These are phyloP conservation scores for Saposhnikovia divaricata DNA, from an alignment of 129 eudicot genomes.

Conservation along the genomic window DNA sequence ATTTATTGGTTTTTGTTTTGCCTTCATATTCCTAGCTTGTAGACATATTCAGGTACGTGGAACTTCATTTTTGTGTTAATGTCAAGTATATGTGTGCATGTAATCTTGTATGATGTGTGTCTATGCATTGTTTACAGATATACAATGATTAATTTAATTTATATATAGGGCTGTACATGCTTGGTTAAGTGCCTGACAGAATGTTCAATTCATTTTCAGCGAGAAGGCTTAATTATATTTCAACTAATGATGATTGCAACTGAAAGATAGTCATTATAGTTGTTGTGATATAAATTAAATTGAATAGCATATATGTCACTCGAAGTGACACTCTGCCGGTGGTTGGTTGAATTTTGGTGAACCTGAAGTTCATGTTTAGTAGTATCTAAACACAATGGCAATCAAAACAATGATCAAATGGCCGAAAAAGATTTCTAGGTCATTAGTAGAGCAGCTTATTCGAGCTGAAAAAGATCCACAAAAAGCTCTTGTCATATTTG, in stretches of 20 bases:
- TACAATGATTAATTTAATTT: neutral
- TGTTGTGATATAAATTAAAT: neutral
- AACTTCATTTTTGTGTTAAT: neutral
- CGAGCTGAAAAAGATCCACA: constrained; percentile 52
- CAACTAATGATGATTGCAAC: neutral
- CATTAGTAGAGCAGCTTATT: constrained; percentile 57
- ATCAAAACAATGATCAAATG: constrained; percentile 49
- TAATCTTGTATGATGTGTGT: neutral
- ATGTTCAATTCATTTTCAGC: neutral
- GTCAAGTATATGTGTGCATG: neutral
- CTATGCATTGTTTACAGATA: neutral
- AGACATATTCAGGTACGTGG: neutral
- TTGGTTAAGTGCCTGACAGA: neutral
- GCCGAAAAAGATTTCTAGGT: constrained; percentile 63
- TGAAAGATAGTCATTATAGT: neutral
- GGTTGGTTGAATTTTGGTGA: neutral
- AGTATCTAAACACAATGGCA: constrained; percentile 8
- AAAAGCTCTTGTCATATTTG: constrained; percentile 65
- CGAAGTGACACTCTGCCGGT: neutral
- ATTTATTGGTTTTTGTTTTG: neutral
- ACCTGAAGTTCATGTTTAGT: neutral
- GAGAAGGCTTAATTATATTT: neutral
- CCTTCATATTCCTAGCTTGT: neutral
- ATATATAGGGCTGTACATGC: neutral
- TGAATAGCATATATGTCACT: neutral